phyloP scores from a whole-genome alignment of 225 moss, liverwort and hornwort species.

The Marchantia polymorpha region DNA sequence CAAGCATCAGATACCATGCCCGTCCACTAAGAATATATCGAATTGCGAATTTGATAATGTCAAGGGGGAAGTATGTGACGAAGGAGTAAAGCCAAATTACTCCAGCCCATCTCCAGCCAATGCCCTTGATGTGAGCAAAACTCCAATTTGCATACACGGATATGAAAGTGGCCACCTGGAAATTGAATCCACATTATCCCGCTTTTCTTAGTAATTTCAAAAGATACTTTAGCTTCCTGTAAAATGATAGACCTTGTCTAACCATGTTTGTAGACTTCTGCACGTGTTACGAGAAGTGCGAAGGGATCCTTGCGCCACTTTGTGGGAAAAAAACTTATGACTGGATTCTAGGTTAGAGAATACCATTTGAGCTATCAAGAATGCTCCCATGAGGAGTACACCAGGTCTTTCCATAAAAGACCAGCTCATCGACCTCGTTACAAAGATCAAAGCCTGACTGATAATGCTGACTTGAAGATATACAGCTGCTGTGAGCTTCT shows the following conservation, averaged over 20 bases:
- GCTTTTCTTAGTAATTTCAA: too few species aligned
- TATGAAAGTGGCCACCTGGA: slow-evolving; percentile 57
- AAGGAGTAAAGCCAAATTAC: slow-evolving; percentile 42
- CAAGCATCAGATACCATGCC: slow-evolving; percentile 59
- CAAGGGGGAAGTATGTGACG: slow-evolving; percentile 41
- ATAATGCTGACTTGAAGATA: slow-evolving; percentile 57
- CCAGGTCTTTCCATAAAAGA: slow-evolving; percentile 37
- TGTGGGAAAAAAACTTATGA: too few species aligned
- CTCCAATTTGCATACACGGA: slow-evolving; percentile 57
- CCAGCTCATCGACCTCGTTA: slow-evolving; percentile 40
- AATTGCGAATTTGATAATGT: slow-evolving; percentile 50
- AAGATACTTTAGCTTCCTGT: too few species aligned
- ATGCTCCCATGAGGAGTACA: slow-evolving; percentile 44
- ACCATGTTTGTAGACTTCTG: too few species aligned
- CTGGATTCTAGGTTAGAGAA: background rate
- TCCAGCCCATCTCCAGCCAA: slow-evolving; percentile 68
- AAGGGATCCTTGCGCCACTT: too few species aligned
- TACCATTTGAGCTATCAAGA: slow-evolving; percentile 35
- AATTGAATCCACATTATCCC: background rate
- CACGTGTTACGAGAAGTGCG: too few species aligned
- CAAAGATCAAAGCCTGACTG: slow-evolving; percentile 34
- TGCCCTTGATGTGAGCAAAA: slow-evolving; percentile 45
- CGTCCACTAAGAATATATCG: slow-evolving; percentile 60
- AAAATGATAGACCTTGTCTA: too few species aligned
- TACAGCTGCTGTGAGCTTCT: slow-evolving; percentile 46